Base-by-base conservation (phyloP, 345 rosid species). In the Trapa bicornis region DNA sequence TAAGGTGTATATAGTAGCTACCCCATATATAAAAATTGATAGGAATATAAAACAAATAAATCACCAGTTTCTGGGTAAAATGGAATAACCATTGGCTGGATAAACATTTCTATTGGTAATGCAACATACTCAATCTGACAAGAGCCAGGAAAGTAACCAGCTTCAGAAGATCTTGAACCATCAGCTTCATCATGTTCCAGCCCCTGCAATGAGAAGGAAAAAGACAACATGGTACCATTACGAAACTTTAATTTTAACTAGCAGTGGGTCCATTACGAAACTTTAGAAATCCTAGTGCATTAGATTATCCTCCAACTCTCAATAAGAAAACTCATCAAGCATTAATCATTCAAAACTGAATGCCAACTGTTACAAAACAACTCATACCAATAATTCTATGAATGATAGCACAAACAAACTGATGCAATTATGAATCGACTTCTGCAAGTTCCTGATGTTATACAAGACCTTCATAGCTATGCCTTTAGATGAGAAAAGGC, bases 81-180 rank as follows among this genome's bases (percentile, higher is more conserved):
- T 14, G 37, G 15, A 70, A 47, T 38, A 38, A 8, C 33, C 42
- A 3, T 2, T 2, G 17, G 12, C 14, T 37, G 17, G 35, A 74
- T 54, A 60, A 53, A 47, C 36, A n/a, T 5, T 43, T 36, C 22
- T 22, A 22, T 41, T 14, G 52, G 10, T 17, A 32, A n/a, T 37
- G 37, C 65, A 37, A 68, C 77, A 67, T 73, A 89, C 96, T 87
- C 68, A 78, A 74, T 68, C 72, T 76, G 65, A 84, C 70, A 75
- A 91, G 83, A 53, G 78, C 8, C 36, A 87, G 66, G 47, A 78
- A 61, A 62, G 74, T 16, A 33, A 73, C 54, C 37, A 80, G 71
- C 82, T 77, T 83, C 36, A 47, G 61, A 60, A 80, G 80, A 68
- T 76, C 29, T 75, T 76, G 75, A 82, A 75, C 82, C 91, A 86